These are phyloP conservation scores for Claviceps sp. DNA, from an alignment of 2,329 filamentous ascomycete species.

Conservation along the genomic window DNA sequence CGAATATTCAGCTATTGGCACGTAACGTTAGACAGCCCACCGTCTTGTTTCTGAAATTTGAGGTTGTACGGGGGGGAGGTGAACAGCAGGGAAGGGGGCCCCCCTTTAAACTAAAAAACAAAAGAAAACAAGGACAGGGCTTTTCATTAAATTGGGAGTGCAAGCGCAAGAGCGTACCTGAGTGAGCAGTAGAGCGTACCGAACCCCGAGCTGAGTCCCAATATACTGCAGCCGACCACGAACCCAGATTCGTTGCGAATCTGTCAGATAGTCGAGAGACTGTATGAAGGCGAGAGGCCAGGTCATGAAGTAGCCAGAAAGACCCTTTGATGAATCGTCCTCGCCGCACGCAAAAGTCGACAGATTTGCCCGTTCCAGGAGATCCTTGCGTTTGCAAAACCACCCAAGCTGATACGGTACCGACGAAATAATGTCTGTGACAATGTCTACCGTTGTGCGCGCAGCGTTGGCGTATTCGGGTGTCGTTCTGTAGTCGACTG, in stretches of 20 bases:
- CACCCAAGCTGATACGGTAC: conserved; percentile 50
- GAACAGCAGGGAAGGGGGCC: too few relatives aligned
- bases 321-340: conserved; percentile 35
- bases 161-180: conserved; percentile 27
- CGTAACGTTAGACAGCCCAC: not conserved
- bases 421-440: conserved; percentile 45
- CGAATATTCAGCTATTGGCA: conserved; percentile 38
- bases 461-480: conserved; percentile 45
- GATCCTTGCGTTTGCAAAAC: conserved; percentile 32
- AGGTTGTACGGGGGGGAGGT: not conserved
- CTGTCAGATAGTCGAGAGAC: conserved; percentile 45
- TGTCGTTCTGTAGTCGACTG: conserved; percentile 48
- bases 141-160: not conserved
- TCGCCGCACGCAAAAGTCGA: conserved; percentile 36
- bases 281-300: conserved; percentile 43
- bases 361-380: conserved; percentile 26
- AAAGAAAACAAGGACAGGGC: not conserved
- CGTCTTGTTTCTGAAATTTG: not conserved
- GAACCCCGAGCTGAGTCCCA: conserved; percentile 40
- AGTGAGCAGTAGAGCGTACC: conserved; percentile 41
- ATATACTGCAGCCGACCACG: conserved; percentile 41
- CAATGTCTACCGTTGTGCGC: conserved; percentile 35
- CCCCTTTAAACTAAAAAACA: too few relatives aligned
- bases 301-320: conserved; percentile 45
- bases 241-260: conserved; percentile 42